Base-by-base conservation (phyloP, 73 alveolate genomes). In the Paramecium sexaurelia region DNA sequence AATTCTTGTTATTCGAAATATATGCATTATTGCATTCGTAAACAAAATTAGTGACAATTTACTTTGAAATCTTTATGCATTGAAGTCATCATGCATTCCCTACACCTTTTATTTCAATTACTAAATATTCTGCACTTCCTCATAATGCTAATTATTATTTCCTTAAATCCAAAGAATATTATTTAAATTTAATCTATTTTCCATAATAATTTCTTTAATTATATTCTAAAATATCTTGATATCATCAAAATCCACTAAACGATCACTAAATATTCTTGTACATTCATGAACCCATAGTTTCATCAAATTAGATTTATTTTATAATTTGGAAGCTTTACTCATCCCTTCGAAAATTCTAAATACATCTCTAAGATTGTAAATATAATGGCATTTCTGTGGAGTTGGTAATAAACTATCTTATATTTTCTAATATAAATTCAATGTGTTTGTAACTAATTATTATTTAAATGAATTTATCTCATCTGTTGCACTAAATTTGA, bases 241-340 rank as follows among this genome's bases (percentile, higher is more conserved):
- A 87, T 95, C 97, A 39, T 93, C 67, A 7, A 87, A 85, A 86
- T 88, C 86, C 51, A 94, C 90, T 8, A 96, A 85, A 71, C 99
- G 92, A 93, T 97, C 99, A 73, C 94, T 73, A 92, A 96, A 97
- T 22, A 98, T 99, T 73, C 99, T 94, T 55, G 89, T 92, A 27
- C 98, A 95, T 93, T 98, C 99, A 90, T 98, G 99, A 22, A 94
- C 98, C 99, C 99, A 98, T 7, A 96, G 91, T 94, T 95, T 96
- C 20, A 98, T 94, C 9, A 97, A 89, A 19, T 95, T 89, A 55
- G 92, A 92, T 15, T 91, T 37, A 55, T 78, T 93, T 24, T 68
- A 82, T 13, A 88, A 78, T 26, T 86, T 89, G 27, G 92, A 93
- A 33, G 47, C 91, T 71, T 94, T 95, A 55, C 98, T 92, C n/a